Conservation (phyloP, 371 early-diverging fungal species). For the Nematocida homosporus region DNA sequence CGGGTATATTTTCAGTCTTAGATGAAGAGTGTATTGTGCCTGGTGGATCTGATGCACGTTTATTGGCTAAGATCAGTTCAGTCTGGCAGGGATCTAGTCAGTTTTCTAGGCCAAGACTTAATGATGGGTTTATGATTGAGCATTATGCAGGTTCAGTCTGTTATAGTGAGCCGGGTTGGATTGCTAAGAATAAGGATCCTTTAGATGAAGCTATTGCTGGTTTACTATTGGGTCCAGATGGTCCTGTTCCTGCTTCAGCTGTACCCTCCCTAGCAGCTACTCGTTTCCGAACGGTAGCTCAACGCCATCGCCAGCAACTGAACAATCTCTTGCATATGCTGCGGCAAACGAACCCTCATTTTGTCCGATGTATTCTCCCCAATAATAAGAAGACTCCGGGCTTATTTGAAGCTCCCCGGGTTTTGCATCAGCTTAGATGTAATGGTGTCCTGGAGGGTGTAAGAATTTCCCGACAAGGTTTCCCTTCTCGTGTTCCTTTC, state of each 20-base stretch:
- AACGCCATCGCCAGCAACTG: constrained; percentile 90
- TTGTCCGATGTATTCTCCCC: constrained; percentile 97
- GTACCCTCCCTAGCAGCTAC: constrained; percentile 69
- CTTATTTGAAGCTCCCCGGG: constrained; percentile 75
- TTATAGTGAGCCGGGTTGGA: constrained; percentile 87
- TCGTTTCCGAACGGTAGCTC: constrained; percentile 77
- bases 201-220: constrained; percentile 85
- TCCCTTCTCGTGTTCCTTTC: constrained; percentile 85
- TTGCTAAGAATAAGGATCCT: constrained; percentile 98
- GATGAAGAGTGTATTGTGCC: constrained; percentile 99
- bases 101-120: constrained; percentile 73
- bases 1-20: constrained; percentile 88
- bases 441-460: constrained; percentile 99
- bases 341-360: constrained; percentile 86
- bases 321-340: constrained; percentile 80
- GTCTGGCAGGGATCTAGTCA: constrained; percentile 48
- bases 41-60: constrained; percentile 86
- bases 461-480: constrained; percentile 92
- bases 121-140: constrained; percentile 80
- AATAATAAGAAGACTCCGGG: constrained; percentile 84
- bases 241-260: constrained; percentile 1
- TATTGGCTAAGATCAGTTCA: constrained; percentile 79
- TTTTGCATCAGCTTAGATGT: constrained; percentile 90
- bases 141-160: constrained; percentile 97
- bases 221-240: constrained; percentile 35